These are phyloP conservation scores for Apostasia ramifera DNA, from an alignment of 106 monocot genomes.

Conservation along the genomic window DNA sequence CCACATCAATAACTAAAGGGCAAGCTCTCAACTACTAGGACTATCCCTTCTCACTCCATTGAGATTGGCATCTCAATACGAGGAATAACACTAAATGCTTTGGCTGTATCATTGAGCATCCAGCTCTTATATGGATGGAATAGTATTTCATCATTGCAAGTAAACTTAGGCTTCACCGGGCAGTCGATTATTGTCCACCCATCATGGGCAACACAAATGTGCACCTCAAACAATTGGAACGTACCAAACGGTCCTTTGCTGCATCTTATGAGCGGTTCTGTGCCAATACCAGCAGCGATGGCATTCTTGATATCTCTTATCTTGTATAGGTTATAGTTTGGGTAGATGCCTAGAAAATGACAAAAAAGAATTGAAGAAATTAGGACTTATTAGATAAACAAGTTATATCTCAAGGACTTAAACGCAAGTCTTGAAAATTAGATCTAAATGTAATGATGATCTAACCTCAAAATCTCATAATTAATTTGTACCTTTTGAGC, in stretches of 20 bases:
- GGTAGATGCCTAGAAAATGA: neutral
- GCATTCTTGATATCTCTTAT: constrained; percentile 3
- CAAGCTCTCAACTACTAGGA: too few species aligned
- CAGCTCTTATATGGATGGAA: constrained; percentile 4
- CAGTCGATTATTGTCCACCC: neutral
- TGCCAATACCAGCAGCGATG: neutral
- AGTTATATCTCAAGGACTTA: neutral
- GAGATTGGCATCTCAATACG: neutral
- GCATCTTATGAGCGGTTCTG: neutral
- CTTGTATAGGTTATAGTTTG: neutral
- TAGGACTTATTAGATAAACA: neutral
- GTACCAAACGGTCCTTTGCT: neutral
- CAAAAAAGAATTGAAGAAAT: neutral
- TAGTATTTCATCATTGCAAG: neutral
- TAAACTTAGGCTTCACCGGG: constrained; percentile 1
- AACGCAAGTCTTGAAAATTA: neutral
- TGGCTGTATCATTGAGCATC: neutral
- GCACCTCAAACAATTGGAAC: constrained; percentile 3
- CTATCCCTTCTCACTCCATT: neutral
- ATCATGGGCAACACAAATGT: neutral
- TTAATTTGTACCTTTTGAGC: neutral
- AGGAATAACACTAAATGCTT: neutral
- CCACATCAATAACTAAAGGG: too few species aligned
- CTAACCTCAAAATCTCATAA: neutral
- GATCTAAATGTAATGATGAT: neutral